Evolutionary conservation across 768 basidiomycete species (phyloP).

Genomic region (Steccherinum ochraceum): DNA sequence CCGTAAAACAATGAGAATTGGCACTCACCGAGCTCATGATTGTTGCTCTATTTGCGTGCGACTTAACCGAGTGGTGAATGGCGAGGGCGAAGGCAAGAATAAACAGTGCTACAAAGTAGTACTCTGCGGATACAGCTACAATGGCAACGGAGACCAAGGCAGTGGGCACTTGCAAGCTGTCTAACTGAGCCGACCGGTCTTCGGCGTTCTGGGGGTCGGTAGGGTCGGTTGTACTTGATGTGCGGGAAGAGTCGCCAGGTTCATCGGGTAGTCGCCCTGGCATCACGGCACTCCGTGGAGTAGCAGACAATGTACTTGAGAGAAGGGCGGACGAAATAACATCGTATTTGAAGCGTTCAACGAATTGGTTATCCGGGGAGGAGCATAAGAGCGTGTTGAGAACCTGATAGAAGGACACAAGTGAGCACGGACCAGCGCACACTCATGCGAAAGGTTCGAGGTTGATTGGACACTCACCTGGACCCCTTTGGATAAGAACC

Average conservation of each 20-base stretch:
- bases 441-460: too few relatives aligned
- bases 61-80: neutral
- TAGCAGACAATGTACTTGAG: conserved; percentile 45
- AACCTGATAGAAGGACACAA: neutral
- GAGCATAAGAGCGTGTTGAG: conserved; percentile 8
- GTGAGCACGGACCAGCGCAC: too few relatives aligned
- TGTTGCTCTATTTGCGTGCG: conserved; percentile 3
- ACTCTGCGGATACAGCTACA: conserved; percentile 17
- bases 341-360: conserved; percentile 79
- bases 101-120: conserved; percentile 15
- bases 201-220: conserved; percentile 1
- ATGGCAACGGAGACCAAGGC: conserved; percentile 17
- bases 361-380: conserved; percentile 38
- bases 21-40: conserved; percentile 21
- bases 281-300: conserved; percentile 18
- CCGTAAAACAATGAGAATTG: conserved; percentile 5
- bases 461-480: conserved; percentile 12
- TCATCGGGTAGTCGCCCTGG: conserved; percentile 15
- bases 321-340: conserved; percentile 76
- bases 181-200: too few relatives aligned
- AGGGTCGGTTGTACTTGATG: conserved; percentile 9
- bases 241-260: conserved; percentile 10
- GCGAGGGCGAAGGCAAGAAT: conserved; percentile 14
- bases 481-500: conserved; percentile 8
- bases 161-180: conserved; percentile 10